A percentile compares a stretch with the other conserved stretches of the same genome.
Conservation (phyloP, 805 yeast species). For the Priceomyces melissophilus region DNA sequence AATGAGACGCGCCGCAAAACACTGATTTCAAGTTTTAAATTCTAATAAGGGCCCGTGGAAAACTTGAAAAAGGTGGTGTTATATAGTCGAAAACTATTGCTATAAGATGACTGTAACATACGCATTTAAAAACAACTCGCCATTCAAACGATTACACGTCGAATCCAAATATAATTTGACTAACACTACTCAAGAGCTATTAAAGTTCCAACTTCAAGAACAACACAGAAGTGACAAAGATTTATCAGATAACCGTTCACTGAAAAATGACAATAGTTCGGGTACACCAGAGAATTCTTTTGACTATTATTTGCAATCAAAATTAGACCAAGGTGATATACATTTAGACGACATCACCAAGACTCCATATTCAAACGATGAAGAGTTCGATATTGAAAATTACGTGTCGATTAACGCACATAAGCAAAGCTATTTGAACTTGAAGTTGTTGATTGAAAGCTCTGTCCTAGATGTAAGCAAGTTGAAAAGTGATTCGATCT, state of each 20-base stretch:
- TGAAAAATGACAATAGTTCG: background rate
- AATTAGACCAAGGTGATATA: conserved; percentile 25
- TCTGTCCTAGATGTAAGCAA: conserved; percentile 39
- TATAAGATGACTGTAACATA: conserved; percentile 35
- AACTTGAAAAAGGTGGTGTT: too few relatives aligned
- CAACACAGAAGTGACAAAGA: conserved; percentile 22
- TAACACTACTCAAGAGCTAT: conserved; percentile 41
- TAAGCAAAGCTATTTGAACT: conserved; percentile 33
- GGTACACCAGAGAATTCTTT: conserved; percentile 21
- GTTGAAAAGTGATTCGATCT: conserved; percentile 29
- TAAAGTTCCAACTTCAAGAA: conserved; percentile 43
- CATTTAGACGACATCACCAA: conserved; percentile 18
- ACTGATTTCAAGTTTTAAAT: too few relatives aligned
- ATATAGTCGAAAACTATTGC: too few relatives aligned
- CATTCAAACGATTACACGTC: conserved; percentile 29
- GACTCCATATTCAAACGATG: conserved; percentile 15
- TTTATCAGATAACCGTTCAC: conserved; percentile 1
- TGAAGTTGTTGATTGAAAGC: conserved; percentile 44
- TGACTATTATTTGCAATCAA: conserved; percentile 31
- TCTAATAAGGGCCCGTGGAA: too few relatives aligned
- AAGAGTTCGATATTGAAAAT: conserved; percentile 14
- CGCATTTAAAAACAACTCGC: conserved; percentile 33
- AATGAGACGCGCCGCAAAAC: background rate
- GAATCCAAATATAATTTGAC: conserved; percentile 26
- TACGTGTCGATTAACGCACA: conserved; percentile 11